Evolutionary conservation across 2,329 filamentous ascomycete genomes (phyloP).

Genomic region (Colletotrichum ledebouriae): DNA sequence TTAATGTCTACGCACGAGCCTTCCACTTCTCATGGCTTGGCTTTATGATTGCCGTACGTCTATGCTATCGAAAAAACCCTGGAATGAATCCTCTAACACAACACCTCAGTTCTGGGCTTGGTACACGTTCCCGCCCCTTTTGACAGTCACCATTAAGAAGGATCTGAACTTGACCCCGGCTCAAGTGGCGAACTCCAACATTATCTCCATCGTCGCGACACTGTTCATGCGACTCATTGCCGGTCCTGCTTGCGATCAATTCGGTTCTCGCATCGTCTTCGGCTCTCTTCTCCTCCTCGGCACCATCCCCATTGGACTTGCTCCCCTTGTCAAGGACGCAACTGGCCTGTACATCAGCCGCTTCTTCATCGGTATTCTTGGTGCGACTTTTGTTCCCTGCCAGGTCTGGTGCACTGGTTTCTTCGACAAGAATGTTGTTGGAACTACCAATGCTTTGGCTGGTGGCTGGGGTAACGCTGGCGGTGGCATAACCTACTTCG

Average conservation of each 20-base stretch:
- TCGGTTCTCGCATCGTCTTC: constrained; percentile 85
- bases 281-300: constrained; percentile 82
- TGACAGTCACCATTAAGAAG: constrained; percentile 82
- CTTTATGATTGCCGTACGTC: constrained; percentile 83
- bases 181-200: constrained; percentile 90
- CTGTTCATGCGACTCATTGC: constrained; percentile 82
- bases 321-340: constrained; percentile 77
- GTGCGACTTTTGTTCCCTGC: constrained; percentile 84
- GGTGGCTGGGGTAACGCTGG: constrained; percentile 90
- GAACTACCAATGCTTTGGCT: constrained; percentile 87
- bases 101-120: constrained; percentile 79
- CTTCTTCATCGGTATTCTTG: constrained; percentile 86
- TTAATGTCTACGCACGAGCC: constrained; percentile 85
- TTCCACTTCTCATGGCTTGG: constrained; percentile 93
- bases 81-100: constrained; percentile 45
- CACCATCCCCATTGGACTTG: constrained; percentile 84
- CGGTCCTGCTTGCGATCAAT: constrained; percentile 87
- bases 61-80: constrained; percentile 46
- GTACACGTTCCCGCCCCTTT: constrained; percentile 90
- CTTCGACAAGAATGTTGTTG: constrained; percentile 93
- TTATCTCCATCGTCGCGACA: constrained; percentile 81
- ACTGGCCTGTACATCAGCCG: constrained; percentile 78
- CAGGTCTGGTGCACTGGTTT: constrained; percentile 95
- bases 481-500: constrained; percentile 92
- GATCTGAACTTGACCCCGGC: constrained; percentile 79